Conservation (phyloP, 306 rosid species). For the Mucuna pruriens region DNA sequence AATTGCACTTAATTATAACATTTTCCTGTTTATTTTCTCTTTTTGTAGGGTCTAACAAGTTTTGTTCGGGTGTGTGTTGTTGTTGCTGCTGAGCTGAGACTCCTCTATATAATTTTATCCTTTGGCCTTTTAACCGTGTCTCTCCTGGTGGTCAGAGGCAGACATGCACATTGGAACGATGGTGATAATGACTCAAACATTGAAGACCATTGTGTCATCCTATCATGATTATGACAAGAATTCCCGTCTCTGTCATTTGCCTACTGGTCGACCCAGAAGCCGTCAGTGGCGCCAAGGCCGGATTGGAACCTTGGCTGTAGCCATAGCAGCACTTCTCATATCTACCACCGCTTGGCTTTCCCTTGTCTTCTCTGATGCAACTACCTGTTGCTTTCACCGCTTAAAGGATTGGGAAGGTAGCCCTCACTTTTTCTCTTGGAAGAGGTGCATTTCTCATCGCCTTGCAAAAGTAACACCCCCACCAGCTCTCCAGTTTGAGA, state of each 20-base stretch:
- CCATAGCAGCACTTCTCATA: slow-evolving; percentile 63
- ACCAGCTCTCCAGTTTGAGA: slow-evolving; percentile 18
- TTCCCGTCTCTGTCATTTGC: slow-evolving; percentile 40
- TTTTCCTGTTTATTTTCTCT: slow-evolving; percentile 28
- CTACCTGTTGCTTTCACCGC: slow-evolving; percentile 53
- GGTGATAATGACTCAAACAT: slow-evolving; percentile 54
- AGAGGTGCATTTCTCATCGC: slow-evolving; percentile 40
- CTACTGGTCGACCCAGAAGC: slow-evolving; percentile 38
- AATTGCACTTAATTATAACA: slow-evolving; percentile 19
- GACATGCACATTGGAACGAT: slow-evolving; percentile 46
- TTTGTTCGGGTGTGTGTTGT: slow-evolving; percentile 9
- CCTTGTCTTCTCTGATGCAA: slow-evolving; percentile 63
- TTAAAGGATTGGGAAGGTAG: slow-evolving; percentile 57
- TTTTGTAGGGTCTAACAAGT: slow-evolving; percentile 42
- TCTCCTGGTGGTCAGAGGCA: slow-evolving; percentile 40
- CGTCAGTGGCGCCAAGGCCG: slow-evolving; percentile 57
- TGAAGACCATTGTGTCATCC: slow-evolving; percentile 46
- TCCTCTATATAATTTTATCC: slow-evolving; percentile 15
- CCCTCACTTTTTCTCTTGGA: slow-evolving; percentile 44
- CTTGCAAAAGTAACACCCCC: slow-evolving; percentile 28
- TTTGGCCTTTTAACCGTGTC: slow-evolving; percentile 20
- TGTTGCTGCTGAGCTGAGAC: slow-evolving; percentile 25
- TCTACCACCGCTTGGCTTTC: slow-evolving; percentile 71
- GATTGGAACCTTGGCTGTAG: slow-evolving; percentile 51
- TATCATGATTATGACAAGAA: slow-evolving; percentile 46